phyloP scores from a whole-genome alignment of 306 rosid species.

The Ormosia emarginata region DNA sequence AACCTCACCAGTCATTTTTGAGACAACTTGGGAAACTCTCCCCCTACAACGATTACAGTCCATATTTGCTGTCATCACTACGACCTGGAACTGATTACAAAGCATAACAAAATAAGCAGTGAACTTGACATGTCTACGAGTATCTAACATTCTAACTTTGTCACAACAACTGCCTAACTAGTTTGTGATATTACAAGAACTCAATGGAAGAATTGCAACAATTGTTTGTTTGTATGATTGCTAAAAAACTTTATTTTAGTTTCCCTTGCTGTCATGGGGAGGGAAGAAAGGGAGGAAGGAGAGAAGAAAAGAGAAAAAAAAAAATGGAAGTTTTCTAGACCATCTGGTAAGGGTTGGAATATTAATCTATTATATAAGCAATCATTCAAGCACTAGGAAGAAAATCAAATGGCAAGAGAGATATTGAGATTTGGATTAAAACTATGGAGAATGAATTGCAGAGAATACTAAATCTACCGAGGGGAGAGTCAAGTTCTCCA shows the following conservation, averaged over 20 bases:
- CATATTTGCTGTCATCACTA: constrained; percentile 32
- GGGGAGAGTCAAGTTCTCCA: constrained; percentile 34
- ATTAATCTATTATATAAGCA: neutral
- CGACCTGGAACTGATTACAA: constrained; percentile 33
- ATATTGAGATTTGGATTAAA: neutral
- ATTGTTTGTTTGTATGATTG: neutral
- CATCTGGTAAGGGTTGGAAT: neutral
- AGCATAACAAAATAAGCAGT: neutral
- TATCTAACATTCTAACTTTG: neutral
- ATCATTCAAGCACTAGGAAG: neutral
- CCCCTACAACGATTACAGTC: constrained; percentile 20
- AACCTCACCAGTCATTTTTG: constrained; percentile 32
- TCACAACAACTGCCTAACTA: neutral
- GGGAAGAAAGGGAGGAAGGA: neutral
- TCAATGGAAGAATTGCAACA: neutral
- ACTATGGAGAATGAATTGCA: neutral
- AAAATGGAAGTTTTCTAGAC: neutral
- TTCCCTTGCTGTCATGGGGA: neutral
- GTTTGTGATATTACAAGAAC: neutral
- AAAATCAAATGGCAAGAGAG: neutral
- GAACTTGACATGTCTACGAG: neutral
- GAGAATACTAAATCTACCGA: constrained; percentile 5
- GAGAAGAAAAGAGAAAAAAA: neutral
- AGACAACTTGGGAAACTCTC: constrained; percentile 28
- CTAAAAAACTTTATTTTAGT: neutral